These are phyloP conservation scores for Colletotrichum sojae DNA, from an alignment of 2,329 filamentous ascomycete genomes.

Conservation along the genomic window DNA sequence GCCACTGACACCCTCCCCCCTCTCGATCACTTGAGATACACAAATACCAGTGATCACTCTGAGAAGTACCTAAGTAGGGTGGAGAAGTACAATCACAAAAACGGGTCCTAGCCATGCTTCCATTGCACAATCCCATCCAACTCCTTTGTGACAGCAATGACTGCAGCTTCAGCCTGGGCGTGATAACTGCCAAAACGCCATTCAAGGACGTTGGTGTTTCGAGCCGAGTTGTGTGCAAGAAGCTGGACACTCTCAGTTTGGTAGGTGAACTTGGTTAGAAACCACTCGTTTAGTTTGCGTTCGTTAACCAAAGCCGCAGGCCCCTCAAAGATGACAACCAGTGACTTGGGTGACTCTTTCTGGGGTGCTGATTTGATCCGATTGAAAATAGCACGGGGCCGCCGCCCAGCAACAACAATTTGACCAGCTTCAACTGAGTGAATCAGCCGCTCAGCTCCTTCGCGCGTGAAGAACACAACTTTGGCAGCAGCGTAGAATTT, in stretches of 20 bases:
- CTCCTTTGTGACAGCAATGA: constrained; percentile 3
- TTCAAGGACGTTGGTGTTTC: background rate
- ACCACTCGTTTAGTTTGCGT: background rate
- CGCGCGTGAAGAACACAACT: constrained; percentile 19
- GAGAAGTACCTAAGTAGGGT: background rate
- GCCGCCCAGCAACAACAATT: constrained; percentile 1
- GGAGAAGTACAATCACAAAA: background rate
- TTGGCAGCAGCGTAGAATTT: constrained; percentile 12
- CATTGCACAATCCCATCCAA: background rate
- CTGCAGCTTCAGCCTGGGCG: constrained; percentile 1
- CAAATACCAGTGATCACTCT: background rate
- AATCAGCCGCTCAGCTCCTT: constrained; percentile 15
- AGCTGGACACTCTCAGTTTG: constrained; percentile 11
- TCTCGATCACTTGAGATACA: background rate
- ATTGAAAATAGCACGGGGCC: constrained; percentile 14
- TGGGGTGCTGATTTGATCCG: constrained; percentile 16
- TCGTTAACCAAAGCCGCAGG: constrained; percentile 5
- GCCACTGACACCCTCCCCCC: too few relatives aligned
- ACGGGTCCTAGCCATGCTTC: constrained; percentile 6
- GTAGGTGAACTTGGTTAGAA: background rate
- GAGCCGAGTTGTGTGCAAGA: background rate
- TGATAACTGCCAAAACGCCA: constrained; percentile 30
- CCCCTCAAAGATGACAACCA: constrained; percentile 8
- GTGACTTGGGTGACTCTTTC: background rate
- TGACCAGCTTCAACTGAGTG: background rate